Percentiles rank a stretch among this genome's conserved stretches.
phyloP scores from a whole-genome alignment of 139 green algal species.

The Volvox africanus region DNA sequence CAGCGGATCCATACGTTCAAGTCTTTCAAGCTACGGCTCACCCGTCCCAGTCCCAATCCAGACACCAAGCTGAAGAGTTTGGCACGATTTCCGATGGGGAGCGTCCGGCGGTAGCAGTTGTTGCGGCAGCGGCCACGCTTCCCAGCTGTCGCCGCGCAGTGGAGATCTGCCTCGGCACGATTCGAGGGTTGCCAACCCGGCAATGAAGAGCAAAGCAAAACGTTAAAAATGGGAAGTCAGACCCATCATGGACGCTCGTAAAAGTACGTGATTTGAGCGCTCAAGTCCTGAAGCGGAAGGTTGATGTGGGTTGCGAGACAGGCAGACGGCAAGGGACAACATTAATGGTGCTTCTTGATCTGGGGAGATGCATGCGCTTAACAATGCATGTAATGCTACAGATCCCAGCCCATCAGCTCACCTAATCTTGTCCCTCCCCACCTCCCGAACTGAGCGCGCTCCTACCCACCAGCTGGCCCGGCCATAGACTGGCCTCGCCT shows the following conservation, averaged over 20 bases:
- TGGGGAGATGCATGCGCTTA: too few relatives aligned
- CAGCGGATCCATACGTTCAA: too few relatives aligned
- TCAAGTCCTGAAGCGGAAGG: too few relatives aligned
- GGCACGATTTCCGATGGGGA: background rate
- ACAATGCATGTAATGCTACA: too few relatives aligned
- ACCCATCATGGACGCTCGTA: too few relatives aligned
- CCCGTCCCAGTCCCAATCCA: conserved; percentile 17
- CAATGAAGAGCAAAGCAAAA: too few relatives aligned
- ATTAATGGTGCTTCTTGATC: too few relatives aligned
- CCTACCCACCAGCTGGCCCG: conserved; percentile 19
- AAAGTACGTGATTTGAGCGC: too few relatives aligned
- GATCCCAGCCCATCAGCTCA: background rate
- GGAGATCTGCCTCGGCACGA: background rate
- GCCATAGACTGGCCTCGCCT: background rate
- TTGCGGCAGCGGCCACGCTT: background rate
- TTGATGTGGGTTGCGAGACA: too few relatives aligned
- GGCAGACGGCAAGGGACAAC: too few relatives aligned
- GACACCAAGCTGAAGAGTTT: background rate
- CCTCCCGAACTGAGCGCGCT: background rate
- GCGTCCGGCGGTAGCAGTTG: background rate
- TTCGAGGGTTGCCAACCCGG: too few relatives aligned
- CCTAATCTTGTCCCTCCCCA: background rate
- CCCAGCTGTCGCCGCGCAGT: background rate
- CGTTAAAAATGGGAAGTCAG: too few relatives aligned
- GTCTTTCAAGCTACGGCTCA: background rate